Percentiles rank a stretch among this genome's conserved stretches.
Conservation (phyloP, 2,329 filamentous ascomycete species). For the Pyrenophora graminea region DNA sequence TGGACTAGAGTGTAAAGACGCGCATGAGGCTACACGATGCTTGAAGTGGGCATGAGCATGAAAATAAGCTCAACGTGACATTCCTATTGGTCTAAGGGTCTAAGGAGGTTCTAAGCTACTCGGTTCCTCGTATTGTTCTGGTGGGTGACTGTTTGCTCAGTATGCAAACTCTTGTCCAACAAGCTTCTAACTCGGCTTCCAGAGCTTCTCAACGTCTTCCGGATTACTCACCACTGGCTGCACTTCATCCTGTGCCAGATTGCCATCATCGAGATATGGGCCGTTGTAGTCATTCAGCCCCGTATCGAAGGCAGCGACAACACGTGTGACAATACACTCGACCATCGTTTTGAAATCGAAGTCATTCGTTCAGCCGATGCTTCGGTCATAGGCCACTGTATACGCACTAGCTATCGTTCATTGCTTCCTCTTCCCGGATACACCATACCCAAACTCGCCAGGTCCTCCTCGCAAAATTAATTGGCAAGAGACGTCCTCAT, state of each 20-base stretch:
- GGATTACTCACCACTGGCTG: slow-evolving; percentile 25
- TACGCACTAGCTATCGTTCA: neutral
- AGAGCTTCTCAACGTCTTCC: slow-evolving; percentile 35
- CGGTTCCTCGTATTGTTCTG: slow-evolving; percentile 4
- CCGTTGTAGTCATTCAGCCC: slow-evolving; percentile 33
- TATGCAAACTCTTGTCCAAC: slow-evolving; percentile 36
- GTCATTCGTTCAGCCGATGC: slow-evolving; percentile 26
- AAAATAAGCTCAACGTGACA: neutral
- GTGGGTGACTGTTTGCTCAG: slow-evolving; percentile 8
- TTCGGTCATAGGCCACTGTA: slow-evolving; percentile 21
- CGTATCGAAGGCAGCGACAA: slow-evolving; percentile 38
- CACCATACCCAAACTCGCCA: slow-evolving; percentile 21
- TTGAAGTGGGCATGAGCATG: slow-evolving; percentile 43
- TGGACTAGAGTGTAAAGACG: slow-evolving; percentile 72
- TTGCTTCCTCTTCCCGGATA: neutral
- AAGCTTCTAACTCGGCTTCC: slow-evolving; percentile 41
- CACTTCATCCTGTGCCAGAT: slow-evolving; percentile 21
- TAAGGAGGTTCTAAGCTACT: slow-evolving; percentile 19
- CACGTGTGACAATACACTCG: slow-evolving; percentile 38
- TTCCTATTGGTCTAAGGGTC: neutral
- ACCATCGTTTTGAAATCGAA: slow-evolving; percentile 34
- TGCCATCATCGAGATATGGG: slow-evolving; percentile 31
- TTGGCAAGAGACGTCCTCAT: slow-evolving; percentile 30
- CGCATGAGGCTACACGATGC: slow-evolving; percentile 70
- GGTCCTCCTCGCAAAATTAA: slow-evolving; percentile 27